Conservation (phyloP, 2,329 filamentous ascomycete species). For the Exophiala aquamarina region DNA sequence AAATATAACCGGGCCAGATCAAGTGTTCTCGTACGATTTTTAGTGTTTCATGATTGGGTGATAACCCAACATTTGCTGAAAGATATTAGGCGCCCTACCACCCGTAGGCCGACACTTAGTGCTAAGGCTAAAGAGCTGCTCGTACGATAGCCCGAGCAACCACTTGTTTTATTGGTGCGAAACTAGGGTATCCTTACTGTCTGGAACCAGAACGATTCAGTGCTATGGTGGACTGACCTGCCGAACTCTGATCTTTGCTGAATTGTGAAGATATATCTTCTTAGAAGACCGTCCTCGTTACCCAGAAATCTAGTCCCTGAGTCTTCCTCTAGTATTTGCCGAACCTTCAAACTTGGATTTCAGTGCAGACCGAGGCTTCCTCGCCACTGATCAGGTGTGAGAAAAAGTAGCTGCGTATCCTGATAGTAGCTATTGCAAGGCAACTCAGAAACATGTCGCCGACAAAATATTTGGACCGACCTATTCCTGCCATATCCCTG, state of each 20-base stretch:
- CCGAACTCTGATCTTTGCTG: neutral
- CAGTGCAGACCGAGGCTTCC: too few species aligned
- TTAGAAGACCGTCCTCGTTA: neutral
- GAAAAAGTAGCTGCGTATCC: too few species aligned
- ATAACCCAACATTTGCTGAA: neutral
- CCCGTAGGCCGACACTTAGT: too few species aligned
- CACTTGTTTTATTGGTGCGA: too few species aligned
- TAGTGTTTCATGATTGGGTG: constrained; percentile 3
- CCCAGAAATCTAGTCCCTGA: neutral
- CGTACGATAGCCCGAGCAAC: neutral
- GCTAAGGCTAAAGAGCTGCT: too few species aligned
- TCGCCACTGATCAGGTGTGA: too few species aligned
- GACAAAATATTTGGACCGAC: constrained; percentile 44
- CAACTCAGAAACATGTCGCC: too few species aligned
- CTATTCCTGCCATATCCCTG: constrained; percentile 56
- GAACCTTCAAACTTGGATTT: too few species aligned
- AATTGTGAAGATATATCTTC: neutral
- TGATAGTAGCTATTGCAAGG: too few species aligned
- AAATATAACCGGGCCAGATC: neutral
- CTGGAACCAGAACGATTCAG: neutral
- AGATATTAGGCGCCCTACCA: neutral
- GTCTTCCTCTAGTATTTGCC: neutral
- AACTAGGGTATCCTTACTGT: neutral
- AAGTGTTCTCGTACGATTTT: constrained; percentile 4
- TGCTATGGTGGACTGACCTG: neutral